Evolutionary conservation across 345 rosid species (phyloP), one percentile per base, ranked within the genome.

Genomic region (Acer campestre): DNA sequence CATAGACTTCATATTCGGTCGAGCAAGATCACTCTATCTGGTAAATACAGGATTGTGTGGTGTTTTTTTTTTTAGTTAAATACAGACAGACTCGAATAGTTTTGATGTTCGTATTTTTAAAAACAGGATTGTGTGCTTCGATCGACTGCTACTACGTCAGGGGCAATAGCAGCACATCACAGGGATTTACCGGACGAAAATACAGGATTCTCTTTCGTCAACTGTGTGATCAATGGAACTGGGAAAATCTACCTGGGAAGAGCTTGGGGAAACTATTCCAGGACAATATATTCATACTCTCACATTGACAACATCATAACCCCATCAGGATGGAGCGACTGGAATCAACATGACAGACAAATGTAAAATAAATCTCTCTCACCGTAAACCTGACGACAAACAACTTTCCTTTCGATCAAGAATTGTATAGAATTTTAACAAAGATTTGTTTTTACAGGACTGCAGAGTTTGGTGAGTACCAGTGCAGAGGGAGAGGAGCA

Each of bases 241-340:
- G 99, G 99, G 17, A 87, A 80, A 75, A 79, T 93, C 73, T 86
- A 80, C 44, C 55, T 96, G 62, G 99, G 99, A 76, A 87, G 98
- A 86, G 97, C 99, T 74, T 96, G 98, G 97, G 99, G 99, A 53
- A 83, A 87, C 78, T 89, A 90, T 67, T 92, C 98, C 3, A 92
- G 93, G 82, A 78, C 67, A 12, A 84, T 96, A 25, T 96, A 92
- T 79, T 89, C 98, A 4, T 80, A 93, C 85, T 93, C 97, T 78
- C 68, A 79, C 65, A 62, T 96, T 17, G 93, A 78, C 25, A 85
- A 89, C 80, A 67, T 94, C 58, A 90, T 96, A 77, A 74, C 66
- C 72, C 95, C 97, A 6, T 18, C 84, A 27, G 95, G 98, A 65
- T 96, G 99, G 99, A 92, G 88, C 64, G 97, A 96, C 85, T 96